Conservation (phyloP, 306 rosid genomes). For the Sechiopsis laciniata region DNA sequence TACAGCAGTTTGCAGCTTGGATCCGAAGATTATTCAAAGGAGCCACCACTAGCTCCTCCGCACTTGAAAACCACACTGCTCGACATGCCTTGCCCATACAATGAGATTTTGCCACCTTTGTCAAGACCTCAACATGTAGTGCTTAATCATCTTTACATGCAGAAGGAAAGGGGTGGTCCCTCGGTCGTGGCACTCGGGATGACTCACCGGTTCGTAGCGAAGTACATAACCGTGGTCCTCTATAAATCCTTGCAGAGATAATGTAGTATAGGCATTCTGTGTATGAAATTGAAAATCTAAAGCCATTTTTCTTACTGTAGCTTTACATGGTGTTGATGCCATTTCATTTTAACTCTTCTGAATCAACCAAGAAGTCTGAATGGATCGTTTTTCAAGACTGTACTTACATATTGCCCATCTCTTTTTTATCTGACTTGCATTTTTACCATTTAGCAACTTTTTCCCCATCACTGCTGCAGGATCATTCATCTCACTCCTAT, state of each 20-base stretch:
- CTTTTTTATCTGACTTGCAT: background rate
- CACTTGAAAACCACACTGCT: constrained; percentile 83
- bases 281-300: constrained; percentile 9
- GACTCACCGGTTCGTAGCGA: constrained; percentile 71
- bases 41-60: constrained; percentile 86
- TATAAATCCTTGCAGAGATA: constrained; percentile 92
- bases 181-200: constrained; percentile 86
- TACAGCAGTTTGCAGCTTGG: constrained; percentile 62
- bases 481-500: background rate
- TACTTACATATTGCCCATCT: constrained; percentile 2
- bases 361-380: constrained; percentile 15
- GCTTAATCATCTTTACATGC: constrained; percentile 93
- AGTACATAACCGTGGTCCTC: constrained; percentile 90
- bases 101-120: constrained; percentile 64
- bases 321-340: constrained; percentile 16
- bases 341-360: constrained; percentile 18
- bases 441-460: background rate
- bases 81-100: constrained; percentile 62
- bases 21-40: constrained; percentile 83
- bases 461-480: background rate
- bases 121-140: constrained; percentile 93
- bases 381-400: constrained; percentile 18
- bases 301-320: constrained; percentile 14
- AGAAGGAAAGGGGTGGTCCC: constrained; percentile 72
- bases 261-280: constrained; percentile 18